Conservation (phyloP, 495 filamentous ascomycete genomes). For the Neurospora cerealis region DNA sequence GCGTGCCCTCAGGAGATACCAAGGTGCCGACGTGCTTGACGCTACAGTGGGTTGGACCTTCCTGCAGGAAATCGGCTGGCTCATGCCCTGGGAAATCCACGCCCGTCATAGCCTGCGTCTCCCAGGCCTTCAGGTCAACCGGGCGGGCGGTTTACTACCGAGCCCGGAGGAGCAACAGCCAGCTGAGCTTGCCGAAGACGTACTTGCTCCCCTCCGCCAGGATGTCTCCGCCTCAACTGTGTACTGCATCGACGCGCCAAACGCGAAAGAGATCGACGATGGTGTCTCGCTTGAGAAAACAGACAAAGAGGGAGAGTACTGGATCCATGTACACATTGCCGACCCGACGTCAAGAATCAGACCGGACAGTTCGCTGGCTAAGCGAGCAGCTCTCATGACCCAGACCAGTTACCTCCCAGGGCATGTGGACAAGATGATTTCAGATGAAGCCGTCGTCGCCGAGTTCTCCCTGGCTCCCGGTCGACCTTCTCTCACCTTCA, state of each 20-base stretch:
- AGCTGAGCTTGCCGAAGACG: slow-evolving; percentile 21
- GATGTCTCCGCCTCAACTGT: slow-evolving; percentile 63
- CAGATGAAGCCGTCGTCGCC: slow-evolving; percentile 39
- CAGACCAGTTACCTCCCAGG: slow-evolving; percentile 70
- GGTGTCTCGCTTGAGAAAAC: slow-evolving; percentile 70
- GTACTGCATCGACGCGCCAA: slow-evolving; percentile 71
- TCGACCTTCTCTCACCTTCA: slow-evolving; percentile 73
- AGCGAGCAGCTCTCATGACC: slow-evolving; percentile 53
- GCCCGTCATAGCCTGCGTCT: slow-evolving; percentile 52
- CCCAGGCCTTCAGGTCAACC: slow-evolving; percentile 38
- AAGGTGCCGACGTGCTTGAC: slow-evolving; percentile 42
- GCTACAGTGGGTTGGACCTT: slow-evolving; percentile 53
- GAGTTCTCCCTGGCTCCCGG: slow-evolving; percentile 60
- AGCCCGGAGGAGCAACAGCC: slow-evolving; percentile 21
- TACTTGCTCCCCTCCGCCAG: slow-evolving; percentile 50
- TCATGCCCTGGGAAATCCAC: slow-evolving; percentile 71
- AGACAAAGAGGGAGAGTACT: slow-evolving; percentile 48
- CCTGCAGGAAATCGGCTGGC: slow-evolving; percentile 76
- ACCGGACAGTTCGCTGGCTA: slow-evolving; percentile 45
- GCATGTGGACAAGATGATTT: slow-evolving; percentile 66
- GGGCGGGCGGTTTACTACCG: slow-evolving; percentile 21
- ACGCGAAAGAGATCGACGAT: slow-evolving; percentile 78
- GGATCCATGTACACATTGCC: slow-evolving; percentile 88
- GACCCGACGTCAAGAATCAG: slow-evolving; percentile 80
- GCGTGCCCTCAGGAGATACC: slow-evolving; percentile 61